Evolutionary conservation across 2,329 filamentous ascomycete species (phyloP), one percentile per base, ranked within the genome.

Genomic region (Hymenoscyphus fructigenus): DNA sequence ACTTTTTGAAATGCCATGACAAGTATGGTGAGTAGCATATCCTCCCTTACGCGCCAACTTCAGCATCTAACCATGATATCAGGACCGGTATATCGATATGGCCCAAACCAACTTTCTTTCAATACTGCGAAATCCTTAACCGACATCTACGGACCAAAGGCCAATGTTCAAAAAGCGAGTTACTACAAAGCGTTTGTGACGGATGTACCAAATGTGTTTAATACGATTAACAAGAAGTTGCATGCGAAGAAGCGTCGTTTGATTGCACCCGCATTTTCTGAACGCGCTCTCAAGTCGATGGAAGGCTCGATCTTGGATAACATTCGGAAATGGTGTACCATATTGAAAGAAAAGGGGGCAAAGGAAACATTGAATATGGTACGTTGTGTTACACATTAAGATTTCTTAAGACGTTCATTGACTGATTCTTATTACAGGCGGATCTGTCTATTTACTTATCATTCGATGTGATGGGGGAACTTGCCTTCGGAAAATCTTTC

Each of bases 1-100:
- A 78, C 9, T 81, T 93, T 0, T 91, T 93, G 74, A 81, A 82
- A n/a, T 83, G 90, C 70, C 82, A 91, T 76, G 91, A 59, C 2
- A 64, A 64, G n/a, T 64, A 64, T 29, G 57, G 62, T 44, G 2
- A 20, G 60, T 38, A 50, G 17, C 14, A 3, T 15, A 14, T 17
- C n/a, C 17, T 23, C 34, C 15, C 47, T 2, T 26, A 14, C 23
- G 6, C 2, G 4, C 34, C 2, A 41, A 29, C 20, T 44, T 28
- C 23, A 26, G n/a, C 23, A 17, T 23, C 20, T 44, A 29, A 56
- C 12, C 26, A 36, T 26, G 32, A 17, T 20, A 28, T 3, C 17
- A 59, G 57, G 57, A 14, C 57, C 32, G 2, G 26, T 59, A 5
- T 44, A 41, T n/a, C 57, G 57, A 15, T 47, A 28, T 10, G n/a